Percentiles rank a stretch among this genome's conserved stretches.
phyloP scores from a whole-genome alignment of 805 yeast genomes.

The Lachancea kluyveri region DNA sequence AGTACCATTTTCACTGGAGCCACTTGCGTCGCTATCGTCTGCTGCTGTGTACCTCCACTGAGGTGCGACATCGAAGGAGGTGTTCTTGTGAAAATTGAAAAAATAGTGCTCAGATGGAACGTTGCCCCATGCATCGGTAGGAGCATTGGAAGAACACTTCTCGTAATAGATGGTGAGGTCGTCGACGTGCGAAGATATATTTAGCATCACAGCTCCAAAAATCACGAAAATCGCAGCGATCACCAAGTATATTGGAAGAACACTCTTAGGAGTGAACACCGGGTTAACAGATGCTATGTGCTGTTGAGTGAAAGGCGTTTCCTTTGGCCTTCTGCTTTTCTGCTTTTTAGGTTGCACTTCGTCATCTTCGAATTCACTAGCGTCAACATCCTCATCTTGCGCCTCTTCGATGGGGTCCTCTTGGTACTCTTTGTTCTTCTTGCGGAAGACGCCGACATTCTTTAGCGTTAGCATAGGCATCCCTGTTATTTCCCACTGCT shows the following conservation, averaged over 20 bases:
- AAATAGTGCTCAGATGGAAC: slow-evolving; percentile 54
- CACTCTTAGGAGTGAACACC: slow-evolving; percentile 83
- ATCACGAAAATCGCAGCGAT: slow-evolving; percentile 83
- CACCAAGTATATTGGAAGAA: slow-evolving; percentile 69
- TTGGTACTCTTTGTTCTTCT: slow-evolving; percentile 19
- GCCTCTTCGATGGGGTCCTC: slow-evolving; percentile 23
- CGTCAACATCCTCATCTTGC: slow-evolving; percentile 31
- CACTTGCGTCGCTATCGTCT: slow-evolving; percentile 37
- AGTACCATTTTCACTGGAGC: slow-evolving; percentile 38
- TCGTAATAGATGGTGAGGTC: slow-evolving; percentile 70
- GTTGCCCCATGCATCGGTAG: slow-evolving; percentile 35
- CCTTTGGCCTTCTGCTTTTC: slow-evolving; percentile 60
- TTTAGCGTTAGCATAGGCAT: slow-evolving; percentile 26
- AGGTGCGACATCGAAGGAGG: slow-evolving; percentile 36
- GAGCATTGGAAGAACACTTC: slow-evolving; percentile 53
- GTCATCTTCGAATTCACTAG: slow-evolving; percentile 37
- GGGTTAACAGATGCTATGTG: slow-evolving; percentile 59
- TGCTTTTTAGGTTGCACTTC: slow-evolving; percentile 32
- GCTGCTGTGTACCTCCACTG: slow-evolving; percentile 57
- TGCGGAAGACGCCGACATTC: slow-evolving; percentile 27
- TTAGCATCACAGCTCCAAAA: slow-evolving; percentile 77
- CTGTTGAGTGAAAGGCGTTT: slow-evolving; percentile 70
- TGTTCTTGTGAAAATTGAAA: slow-evolving; percentile 49
- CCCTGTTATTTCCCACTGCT: too few relatives aligned
- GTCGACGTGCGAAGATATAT: slow-evolving; percentile 66